Evolutionary conservation across 257 asterid genomes (phyloP).

Genomic region (Eucommia ulmoides): DNA sequence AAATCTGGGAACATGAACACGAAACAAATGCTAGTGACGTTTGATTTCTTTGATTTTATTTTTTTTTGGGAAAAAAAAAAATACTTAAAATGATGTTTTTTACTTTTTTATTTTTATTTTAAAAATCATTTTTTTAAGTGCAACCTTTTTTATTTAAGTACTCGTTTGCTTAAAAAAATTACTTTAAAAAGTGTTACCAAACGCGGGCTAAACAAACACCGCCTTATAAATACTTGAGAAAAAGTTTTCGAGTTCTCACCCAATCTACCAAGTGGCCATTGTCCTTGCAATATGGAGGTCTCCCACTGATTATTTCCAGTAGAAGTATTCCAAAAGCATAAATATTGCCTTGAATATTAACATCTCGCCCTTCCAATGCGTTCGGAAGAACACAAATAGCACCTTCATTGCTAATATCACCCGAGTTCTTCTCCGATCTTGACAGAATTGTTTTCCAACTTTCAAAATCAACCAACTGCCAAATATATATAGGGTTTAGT

Average conservation of each 20-base stretch:
- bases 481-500: constrained; percentile 3
- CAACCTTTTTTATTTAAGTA: no score
- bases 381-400: constrained; percentile 72
- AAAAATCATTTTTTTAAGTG: no score
- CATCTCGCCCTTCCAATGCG: constrained; percentile 55
- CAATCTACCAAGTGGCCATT: constrained; percentile 76
- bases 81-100: no score
- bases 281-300: constrained; percentile 80
- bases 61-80: no score
- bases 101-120: no score
- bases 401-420: constrained; percentile 59
- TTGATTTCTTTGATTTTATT: no score
- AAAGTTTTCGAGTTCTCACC: constrained; percentile 32
- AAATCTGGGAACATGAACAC: no score
- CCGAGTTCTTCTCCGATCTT: constrained; percentile 79
- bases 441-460: constrained; percentile 78
- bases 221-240: no score
- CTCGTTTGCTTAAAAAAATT: no score
- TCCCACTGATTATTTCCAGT: constrained; percentile 78
- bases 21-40: no score
- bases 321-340: constrained; percentile 79
- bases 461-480: constrained; percentile 90
- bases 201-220: no score
- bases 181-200: no score
- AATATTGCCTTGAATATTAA: constrained; percentile 59